These are phyloP conservation scores for Penicillium flavigenum DNA, from an alignment of 495 filamentous ascomycete species.

Conservation along the genomic window DNA sequence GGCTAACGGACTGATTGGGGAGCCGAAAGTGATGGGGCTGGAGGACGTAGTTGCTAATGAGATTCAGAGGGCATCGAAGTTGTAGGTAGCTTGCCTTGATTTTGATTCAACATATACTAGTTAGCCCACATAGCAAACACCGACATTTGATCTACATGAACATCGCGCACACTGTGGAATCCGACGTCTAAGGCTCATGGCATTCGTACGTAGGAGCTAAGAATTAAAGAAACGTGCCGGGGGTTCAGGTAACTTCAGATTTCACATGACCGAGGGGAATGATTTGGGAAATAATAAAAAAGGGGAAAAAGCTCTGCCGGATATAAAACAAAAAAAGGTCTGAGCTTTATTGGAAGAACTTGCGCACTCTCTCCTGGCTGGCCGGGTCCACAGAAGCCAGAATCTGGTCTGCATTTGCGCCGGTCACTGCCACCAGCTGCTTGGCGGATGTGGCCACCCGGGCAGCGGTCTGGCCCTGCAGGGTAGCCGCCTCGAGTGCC, in stretches of 20 bases:
- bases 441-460: conserved; percentile 74
- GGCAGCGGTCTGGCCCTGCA: conserved; percentile 76
- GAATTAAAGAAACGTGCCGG: conserved; percentile 28
- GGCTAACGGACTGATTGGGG: conserved; percentile 59
- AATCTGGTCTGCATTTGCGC: conserved; percentile 67
- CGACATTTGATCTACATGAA: background rate
- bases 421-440: conserved; percentile 64
- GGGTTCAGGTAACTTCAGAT: conserved; percentile 29
- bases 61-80: conserved; percentile 21
- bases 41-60: conserved; percentile 37
- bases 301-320: conserved; percentile 16
- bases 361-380: conserved; percentile 71
- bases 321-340: conserved; percentile 29
- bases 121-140: background rate
- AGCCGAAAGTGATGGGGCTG: conserved; percentile 49
- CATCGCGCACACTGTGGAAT: background rate
- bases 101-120: background rate
- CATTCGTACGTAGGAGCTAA: conserved; percentile 19
- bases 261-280: conserved; percentile 29
- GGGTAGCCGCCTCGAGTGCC: conserved; percentile 85
- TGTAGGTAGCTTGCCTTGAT: conserved; percentile 9
- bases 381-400: conserved; percentile 70
- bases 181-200: conserved; percentile 13
- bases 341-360: conserved; percentile 59
- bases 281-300: conserved; percentile 20